These are phyloP conservation scores for Fusarium drepaniforme DNA, from an alignment of 2,329 filamentous ascomycete species.

Conservation along the genomic window DNA sequence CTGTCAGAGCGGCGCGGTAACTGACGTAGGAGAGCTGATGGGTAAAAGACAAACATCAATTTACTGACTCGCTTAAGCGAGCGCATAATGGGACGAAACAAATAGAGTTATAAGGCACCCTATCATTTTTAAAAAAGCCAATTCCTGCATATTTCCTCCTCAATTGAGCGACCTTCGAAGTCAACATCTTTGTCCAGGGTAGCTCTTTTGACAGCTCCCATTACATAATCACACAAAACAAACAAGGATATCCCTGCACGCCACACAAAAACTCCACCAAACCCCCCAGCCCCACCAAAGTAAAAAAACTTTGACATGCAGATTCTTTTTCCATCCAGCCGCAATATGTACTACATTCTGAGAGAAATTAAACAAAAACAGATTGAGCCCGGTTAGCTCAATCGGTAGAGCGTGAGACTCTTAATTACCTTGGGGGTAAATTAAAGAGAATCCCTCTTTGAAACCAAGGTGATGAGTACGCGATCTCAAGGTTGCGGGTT, in stretches of 20 bases:
- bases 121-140: not conserved
- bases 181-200: not conserved
- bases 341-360: not conserved
- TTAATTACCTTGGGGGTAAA: conserved; percentile 41
- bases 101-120: not conserved
- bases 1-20: not conserved
- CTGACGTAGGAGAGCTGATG: not conserved
- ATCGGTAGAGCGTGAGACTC: conserved; percentile 74
- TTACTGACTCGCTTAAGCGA: not conserved
- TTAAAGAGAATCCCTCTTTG: not conserved
- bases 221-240: not conserved
- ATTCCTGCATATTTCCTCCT: not conserved
- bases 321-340: not conserved
- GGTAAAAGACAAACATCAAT: not conserved
- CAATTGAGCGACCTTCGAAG: not conserved
- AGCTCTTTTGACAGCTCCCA: not conserved
- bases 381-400: conserved; percentile 45
- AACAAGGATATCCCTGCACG: not conserved
- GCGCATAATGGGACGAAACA: not conserved
- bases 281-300: not conserved
- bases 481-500: conserved; percentile 69
- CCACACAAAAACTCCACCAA: not conserved
- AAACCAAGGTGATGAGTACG: conserved; percentile 10
- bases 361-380: not conserved
- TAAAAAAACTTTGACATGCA: not conserved